A percentile compares a stretch with the other conserved stretches of the same genome.
phyloP scores from a whole-genome alignment of 805 yeast genomes.

The Aciculoconidium aculeatum region DNA sequence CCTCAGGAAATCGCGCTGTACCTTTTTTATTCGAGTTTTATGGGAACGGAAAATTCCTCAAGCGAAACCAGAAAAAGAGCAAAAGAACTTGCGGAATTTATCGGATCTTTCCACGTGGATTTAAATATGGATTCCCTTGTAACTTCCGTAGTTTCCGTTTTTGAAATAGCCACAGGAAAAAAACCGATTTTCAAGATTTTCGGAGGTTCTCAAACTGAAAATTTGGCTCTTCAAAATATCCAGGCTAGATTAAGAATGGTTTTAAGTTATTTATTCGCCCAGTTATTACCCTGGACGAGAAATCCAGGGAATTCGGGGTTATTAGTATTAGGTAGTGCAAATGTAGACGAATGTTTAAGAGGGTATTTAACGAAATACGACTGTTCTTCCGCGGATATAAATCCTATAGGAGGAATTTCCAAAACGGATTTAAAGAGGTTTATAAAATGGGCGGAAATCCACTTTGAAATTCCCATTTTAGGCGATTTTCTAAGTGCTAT shows the following conservation, averaged over 20 bases:
- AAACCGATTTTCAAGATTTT: conserved; percentile 83
- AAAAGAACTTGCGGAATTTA: conserved; percentile 59
- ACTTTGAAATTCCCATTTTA: conserved; percentile 73
- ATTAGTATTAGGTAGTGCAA: conserved; percentile 90
- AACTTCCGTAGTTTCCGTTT: conserved; percentile 62
- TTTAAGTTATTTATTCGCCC: conserved; percentile 86
- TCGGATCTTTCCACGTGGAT: conserved; percentile 89
- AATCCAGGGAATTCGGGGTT: conserved; percentile 57
- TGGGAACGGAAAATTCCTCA: conserved; percentile 96
- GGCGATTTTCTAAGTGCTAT: conserved; percentile 79
- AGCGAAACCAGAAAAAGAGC: conserved; percentile 81
- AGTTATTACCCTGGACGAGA: conserved; percentile 91
- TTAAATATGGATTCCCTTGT: conserved; percentile 88
- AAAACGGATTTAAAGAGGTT: conserved; percentile 87
- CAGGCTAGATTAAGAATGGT: conserved; percentile 98
- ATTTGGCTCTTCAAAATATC: conserved; percentile 90
- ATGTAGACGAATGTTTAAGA: conserved; percentile 93
- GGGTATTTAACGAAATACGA: conserved; percentile 97
- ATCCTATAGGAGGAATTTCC: conserved; percentile 98
- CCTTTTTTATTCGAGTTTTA: conserved; percentile 84
- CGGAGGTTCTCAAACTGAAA: conserved; percentile 91
- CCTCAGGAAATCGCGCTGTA: conserved; percentile 72
- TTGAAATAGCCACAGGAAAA: conserved; percentile 87
- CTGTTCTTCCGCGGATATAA: conserved; percentile 94
- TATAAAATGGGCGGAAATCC: conserved; percentile 67